Evolutionary conservation across 148 eudicot species (phyloP).

Genomic region (Pharnaceum exiguum): DNA sequence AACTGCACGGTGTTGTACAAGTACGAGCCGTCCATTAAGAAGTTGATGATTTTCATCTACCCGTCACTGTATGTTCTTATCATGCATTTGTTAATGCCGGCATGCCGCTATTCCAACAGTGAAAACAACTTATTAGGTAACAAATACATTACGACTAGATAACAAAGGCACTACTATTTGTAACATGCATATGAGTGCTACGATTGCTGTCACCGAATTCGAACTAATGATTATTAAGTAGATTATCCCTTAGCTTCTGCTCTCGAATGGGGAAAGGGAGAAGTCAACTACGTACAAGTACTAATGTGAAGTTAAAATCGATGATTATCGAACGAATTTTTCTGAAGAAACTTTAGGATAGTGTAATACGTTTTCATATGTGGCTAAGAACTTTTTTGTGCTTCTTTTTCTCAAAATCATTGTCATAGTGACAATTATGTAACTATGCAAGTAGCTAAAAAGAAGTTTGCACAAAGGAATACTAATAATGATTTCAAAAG

Average conservation of each 20-base stretch:
- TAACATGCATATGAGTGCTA: background rate
- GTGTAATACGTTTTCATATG: constrained; percentile 8
- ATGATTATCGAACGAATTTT: no score
- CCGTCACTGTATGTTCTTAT: constrained; percentile 1
- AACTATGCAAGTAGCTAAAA: no score
- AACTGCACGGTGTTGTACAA: no score
- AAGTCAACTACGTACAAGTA: constrained; percentile 20
- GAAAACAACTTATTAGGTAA: constrained; percentile 1
- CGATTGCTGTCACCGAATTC: background rate
- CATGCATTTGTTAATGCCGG: constrained; percentile 7
- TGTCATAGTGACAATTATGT: constrained; percentile 7
- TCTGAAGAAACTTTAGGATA: constrained; percentile 15
- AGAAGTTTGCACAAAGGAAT: no score
- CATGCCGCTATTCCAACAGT: constrained; percentile 12
- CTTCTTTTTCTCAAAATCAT: constrained; percentile 17
- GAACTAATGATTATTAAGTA: constrained; percentile 23
- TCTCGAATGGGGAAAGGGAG: no score
- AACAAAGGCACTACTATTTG: constrained; percentile 9
- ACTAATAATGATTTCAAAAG: no score
- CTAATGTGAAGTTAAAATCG: constrained; percentile 19
- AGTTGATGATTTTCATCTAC: background rate
- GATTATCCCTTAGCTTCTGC: constrained; percentile 8
- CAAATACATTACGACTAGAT: background rate
- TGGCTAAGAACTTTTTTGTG: constrained; percentile 3
- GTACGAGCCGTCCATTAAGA: no score